Evolutionary conservation across 2,329 filamentous ascomycete species (phyloP), one percentile per base, ranked within the genome.

Genomic region (Claviceps digitariae): DNA sequence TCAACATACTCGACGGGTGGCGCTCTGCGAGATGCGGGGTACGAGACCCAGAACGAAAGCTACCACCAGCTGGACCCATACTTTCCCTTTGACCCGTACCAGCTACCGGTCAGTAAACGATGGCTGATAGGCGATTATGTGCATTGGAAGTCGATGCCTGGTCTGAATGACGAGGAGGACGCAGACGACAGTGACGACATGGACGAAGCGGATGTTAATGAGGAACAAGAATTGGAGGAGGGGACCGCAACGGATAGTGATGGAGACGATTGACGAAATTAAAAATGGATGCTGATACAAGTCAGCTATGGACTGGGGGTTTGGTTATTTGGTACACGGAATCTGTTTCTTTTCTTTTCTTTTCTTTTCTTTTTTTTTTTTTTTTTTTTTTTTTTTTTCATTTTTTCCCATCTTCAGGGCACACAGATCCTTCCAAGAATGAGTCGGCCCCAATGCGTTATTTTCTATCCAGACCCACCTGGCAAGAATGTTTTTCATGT

Each of bases 71-170:
- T 98, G 1, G 90, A 97, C 60, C 87, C 90, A 0, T 96, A 95
- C 67, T 98, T 97, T 63, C 93, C 93, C 0, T 98, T 98, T 63
- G 93, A 98, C 65, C 94, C 94, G 2, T 98, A 97, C 67, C 86
- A 91, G 62, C 74, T 98, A 50, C 90, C 90, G 0, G 75, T 82
- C 59, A 96, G 90, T 67, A 89, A 87, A 68, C 78, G 82, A 55
- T 97, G 93, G 94, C 72, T 98, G 13, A 85, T 90, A 57, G 77
- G 80, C 21, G 86, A 94, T 64, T 96, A 95, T 63, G 77, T 91
- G 31, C 76, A 83, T 50, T 96, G 89, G 87, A 80, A 81, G 57
- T 78, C 83, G 5, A 80, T 94, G 38, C 82, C 83, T 0, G 87
- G 86, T 0, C 69, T 90, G 12, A 77, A 84, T 55, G 76, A 75